Base-by-base conservation (phyloP, 1,284 basidiomycete genomes). In the Tetrapyrgos nigripes region DNA sequence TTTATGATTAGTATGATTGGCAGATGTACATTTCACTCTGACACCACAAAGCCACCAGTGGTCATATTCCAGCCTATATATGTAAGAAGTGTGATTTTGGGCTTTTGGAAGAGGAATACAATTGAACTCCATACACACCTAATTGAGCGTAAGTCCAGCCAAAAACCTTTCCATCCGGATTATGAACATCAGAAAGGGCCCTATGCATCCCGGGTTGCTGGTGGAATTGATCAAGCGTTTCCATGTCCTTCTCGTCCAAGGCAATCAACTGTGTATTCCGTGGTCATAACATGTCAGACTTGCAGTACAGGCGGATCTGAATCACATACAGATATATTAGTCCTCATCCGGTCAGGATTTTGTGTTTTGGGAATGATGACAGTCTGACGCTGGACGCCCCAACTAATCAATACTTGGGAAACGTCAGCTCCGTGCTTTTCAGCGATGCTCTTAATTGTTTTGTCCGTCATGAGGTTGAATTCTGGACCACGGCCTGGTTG, bases 331-430 rank as follows among this genome's bases (percentile, higher is more conserved):
- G 71, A 69, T 43, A 84, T 73, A 64, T 86, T 87, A 49, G 76
- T 70, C 59, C 70, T 75, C 71, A 86, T 77, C 19, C 85, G 72
- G 56, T 73, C 73, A 46, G 72, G 68, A 28, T 80, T 79, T 64
- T 77, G 80, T 66, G 76, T 84, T 74, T 83, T 86, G 3, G 81
- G 79, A n/a, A 83, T 73, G 13, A 79, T 76, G 28, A 72, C 62
- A 2, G 73, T 77, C 3, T 79, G 76, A 13, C 79, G 72, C 57
- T 78, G 73, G 17, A 83, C 73, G n/a, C 69, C 75, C 83, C 82
- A 87, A 65, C 79, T 81, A 49, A 85, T 71, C 8, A 84, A 69
- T 19, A 87, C 73, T 59, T 86, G 85, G 0, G 81, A 85, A 8
- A 81, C 73, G 1, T 79, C 75, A 8, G 78, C 76, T 26, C 67